Evolutionary conservation across 768 basidiomycete species (phyloP).

Genomic region (Termitomyces sp.): DNA sequence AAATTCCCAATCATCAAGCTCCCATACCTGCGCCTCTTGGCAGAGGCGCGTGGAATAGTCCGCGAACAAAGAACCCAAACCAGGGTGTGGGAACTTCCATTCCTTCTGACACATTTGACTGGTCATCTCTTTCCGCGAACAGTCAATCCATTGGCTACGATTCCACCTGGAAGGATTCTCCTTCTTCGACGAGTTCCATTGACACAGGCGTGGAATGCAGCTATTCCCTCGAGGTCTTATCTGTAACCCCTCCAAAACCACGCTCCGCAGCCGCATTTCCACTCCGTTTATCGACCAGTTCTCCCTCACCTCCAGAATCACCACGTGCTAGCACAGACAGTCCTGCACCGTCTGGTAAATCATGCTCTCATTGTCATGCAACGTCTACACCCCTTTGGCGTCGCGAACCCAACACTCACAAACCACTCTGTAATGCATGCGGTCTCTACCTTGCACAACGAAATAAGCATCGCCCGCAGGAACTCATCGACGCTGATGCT

Average conservation of each 20-base stretch:
- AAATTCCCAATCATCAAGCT: conserved; percentile 2
- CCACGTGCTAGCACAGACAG: conserved; percentile 25
- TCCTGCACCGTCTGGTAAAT: conserved; percentile 24
- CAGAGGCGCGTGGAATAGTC: conserved; percentile 10
- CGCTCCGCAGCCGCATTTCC: conserved; percentile 17
- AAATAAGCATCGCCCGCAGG: conserved; percentile 40
- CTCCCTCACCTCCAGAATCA: conserved; percentile 19
- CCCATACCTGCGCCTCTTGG: background rate
- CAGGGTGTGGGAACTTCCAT: conserved; percentile 6
- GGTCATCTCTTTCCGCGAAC: conserved; percentile 14
- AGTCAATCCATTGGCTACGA: conserved; percentile 23
- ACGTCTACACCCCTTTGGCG: conserved; percentile 46
- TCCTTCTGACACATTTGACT: conserved; percentile 17
- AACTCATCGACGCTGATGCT: conserved; percentile 42
- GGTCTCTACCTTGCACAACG: conserved; percentile 43
- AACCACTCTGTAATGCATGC: conserved; percentile 43
- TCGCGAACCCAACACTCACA: conserved; percentile 37
- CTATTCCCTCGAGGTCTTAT: conserved; percentile 27
- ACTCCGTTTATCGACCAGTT: conserved; percentile 15
- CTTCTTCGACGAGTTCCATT: conserved; percentile 22
- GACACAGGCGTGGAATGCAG: conserved; percentile 11
- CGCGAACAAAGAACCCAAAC: conserved; percentile 4
- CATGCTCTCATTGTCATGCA: conserved; percentile 42
- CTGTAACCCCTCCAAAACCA: conserved; percentile 23
- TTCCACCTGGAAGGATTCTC: conserved; percentile 21